These are phyloP conservation scores for Arachnomyces sp. DNA, from an alignment of 2,329 filamentous ascomycete genomes.

Conservation along the genomic window DNA sequence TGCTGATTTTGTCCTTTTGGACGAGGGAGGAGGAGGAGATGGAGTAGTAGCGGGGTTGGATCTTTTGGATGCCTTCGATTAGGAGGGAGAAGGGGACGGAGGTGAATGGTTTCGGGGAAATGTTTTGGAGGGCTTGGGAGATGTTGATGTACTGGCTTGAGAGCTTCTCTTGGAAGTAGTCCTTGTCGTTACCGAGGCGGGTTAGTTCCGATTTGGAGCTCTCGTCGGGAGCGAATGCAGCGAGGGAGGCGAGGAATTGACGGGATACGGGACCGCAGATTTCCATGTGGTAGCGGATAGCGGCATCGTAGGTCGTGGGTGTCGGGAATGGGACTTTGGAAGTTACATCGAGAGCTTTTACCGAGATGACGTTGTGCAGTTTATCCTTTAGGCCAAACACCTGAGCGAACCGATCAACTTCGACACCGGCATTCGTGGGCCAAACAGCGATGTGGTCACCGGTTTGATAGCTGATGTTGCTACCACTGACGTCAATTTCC, in stretches of 20 bases:
- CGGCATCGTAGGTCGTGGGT: conserved; percentile 91
- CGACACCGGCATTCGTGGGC: conserved; percentile 88
- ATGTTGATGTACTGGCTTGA: conserved; percentile 79
- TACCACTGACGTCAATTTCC: conserved; percentile 84
- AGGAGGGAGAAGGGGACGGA: conserved; percentile 88
- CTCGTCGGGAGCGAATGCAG: conserved; percentile 82
- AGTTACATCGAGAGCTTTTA: conserved; percentile 88
- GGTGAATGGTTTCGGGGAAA: conserved; percentile 69
- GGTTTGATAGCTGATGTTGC: conserved; percentile 87
- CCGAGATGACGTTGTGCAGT: conserved; percentile 69
- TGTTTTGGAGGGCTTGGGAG: conserved; percentile 66
- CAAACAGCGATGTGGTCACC: conserved; percentile 96
- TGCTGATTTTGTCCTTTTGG: conserved; percentile 88
- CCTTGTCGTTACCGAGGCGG: conserved; percentile 84
- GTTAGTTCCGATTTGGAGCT: conserved; percentile 77
- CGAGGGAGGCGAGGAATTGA: conserved; percentile 81
- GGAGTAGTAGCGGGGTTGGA: conserved; percentile 97
- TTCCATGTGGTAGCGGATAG: conserved; percentile 91
- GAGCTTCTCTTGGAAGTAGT: conserved; percentile 86
- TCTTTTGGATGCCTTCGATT: conserved; percentile 86
- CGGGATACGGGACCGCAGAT: conserved; percentile 91
- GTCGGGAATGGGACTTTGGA: conserved; percentile 97
- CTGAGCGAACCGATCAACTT: conserved; percentile 82
- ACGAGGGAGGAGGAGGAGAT: conserved; percentile 95
- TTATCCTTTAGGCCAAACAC: conserved; percentile 69